These are phyloP conservation scores for Zygoascus bituminiphila DNA, from an alignment of 805 yeast species.

Conservation along the genomic window DNA sequence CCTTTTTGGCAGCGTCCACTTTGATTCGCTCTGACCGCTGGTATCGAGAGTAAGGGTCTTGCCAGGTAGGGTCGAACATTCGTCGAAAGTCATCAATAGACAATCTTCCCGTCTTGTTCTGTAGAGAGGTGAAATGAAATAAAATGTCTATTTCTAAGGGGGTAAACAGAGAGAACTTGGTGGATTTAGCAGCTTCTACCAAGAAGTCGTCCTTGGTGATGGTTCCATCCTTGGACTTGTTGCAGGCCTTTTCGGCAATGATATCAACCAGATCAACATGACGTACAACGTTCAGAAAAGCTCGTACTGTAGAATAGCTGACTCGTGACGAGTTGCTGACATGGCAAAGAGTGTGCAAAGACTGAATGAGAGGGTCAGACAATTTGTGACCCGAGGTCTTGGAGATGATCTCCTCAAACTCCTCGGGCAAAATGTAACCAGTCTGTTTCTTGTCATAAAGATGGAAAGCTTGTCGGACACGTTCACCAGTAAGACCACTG, in stretches of 20 bases:
- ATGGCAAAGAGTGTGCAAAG: conserved; percentile 32
- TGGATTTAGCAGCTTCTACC: conserved; percentile 32
- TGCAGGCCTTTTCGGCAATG: conserved; percentile 30
- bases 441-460: conserved; percentile 29
- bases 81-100: conserved; percentile 30
- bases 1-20: conserved; percentile 34
- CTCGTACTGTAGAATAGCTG: conserved; percentile 36
- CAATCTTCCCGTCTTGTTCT: conserved; percentile 26
- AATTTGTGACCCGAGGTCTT: conserved; percentile 35
- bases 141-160: conserved; percentile 37
- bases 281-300: conserved; percentile 35
- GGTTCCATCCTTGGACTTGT: conserved; percentile 27
- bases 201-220: conserved; percentile 32
- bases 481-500: conserved; percentile 37
- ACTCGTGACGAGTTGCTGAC: conserved; percentile 27
- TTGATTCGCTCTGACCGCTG: conserved; percentile 25
- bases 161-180: conserved; percentile 34
- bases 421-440: conserved; percentile 34
- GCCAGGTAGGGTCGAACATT: conserved; percentile 39
- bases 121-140: conserved; percentile 33
- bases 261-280: conserved; percentile 35
- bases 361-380: conserved; percentile 31
- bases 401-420: conserved; percentile 32
- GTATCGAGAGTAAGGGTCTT: conserved; percentile 29
- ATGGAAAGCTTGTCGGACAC: conserved; percentile 39